Evolutionary conservation across 805 yeast species (phyloP).

Genomic region (Lachancea nothofagi): DNA sequence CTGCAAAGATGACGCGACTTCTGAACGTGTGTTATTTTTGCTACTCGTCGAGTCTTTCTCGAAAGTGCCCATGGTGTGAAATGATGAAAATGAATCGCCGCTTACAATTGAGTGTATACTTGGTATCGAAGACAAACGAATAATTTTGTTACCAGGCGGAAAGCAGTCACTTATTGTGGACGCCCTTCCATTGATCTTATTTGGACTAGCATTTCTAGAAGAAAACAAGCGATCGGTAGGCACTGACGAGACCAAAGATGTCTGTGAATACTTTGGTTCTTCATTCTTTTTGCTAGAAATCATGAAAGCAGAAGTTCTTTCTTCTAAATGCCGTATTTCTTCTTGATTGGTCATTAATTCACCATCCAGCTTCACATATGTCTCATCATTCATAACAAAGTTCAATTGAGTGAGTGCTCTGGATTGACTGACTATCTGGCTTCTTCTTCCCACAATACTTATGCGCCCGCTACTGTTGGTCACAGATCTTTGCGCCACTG

Average conservation of each 20-base stretch:
- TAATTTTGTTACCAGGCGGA: slow-evolving; percentile 2
- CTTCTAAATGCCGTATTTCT: slow-evolving; percentile 18
- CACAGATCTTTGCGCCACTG: slow-evolving; percentile 20
- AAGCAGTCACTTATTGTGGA: not conserved
- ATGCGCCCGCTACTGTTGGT: slow-evolving; percentile 27
- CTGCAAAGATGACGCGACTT: not conserved
- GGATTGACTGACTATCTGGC: not conserved
- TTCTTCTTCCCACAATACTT: slow-evolving; percentile 17
- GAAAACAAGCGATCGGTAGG: slow-evolving; percentile 23
- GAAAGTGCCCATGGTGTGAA: slow-evolving; percentile 11
- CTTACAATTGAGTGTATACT: slow-evolving; percentile 29
- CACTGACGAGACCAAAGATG: slow-evolving; percentile 14
- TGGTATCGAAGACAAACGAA: slow-evolving; percentile 23
- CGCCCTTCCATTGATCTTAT: slow-evolving; percentile 5
- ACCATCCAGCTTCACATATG: slow-evolving; percentile 12
- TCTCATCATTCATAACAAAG: slow-evolving; percentile 6
- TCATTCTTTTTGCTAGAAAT: not conserved
- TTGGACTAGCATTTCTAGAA: slow-evolving; percentile 22
- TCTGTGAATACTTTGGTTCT: not conserved
- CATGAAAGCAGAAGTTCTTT: not conserved
- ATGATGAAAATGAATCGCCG: slow-evolving; percentile 18
- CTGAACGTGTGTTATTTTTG: not conserved
- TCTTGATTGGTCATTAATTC: slow-evolving; percentile 6
- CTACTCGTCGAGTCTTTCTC: slow-evolving; percentile 2
- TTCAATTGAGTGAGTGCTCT: not conserved